phyloP scores from a whole-genome alignment of 169 alveolate genomes.

The Cryptosporidium ryanae region DNA sequence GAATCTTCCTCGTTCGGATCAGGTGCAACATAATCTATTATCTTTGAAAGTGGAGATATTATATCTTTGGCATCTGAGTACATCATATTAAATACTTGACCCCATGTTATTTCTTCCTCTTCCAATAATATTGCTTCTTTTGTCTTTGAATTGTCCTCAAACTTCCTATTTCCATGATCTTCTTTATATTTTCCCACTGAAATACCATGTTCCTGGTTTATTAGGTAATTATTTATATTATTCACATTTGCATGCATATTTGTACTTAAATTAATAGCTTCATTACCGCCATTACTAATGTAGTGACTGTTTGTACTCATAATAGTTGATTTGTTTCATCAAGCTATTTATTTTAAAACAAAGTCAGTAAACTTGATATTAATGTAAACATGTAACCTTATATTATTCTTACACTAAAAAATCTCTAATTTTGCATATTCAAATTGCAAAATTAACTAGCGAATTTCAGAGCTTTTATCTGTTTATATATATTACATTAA shows the following conservation, averaged over 20 bases:
- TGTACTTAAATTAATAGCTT: neutral
- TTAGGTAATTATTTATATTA: slow-evolving; percentile 8
- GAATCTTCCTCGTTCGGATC: slow-evolving; percentile 71
- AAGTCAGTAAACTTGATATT: too few species aligned
- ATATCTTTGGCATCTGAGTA: slow-evolving; percentile 48
- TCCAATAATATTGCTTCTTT: neutral
- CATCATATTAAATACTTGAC: slow-evolving; percentile 67
- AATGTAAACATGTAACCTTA: too few species aligned
- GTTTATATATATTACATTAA: too few species aligned
- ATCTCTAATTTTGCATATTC: too few species aligned
- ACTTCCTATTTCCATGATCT: neutral
- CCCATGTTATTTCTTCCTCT: slow-evolving; percentile 68
- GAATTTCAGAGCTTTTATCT: too few species aligned
- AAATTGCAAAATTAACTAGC: too few species aligned
- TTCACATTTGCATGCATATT: slow-evolving; percentile 32
- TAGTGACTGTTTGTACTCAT: too few species aligned
- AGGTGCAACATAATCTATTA: slow-evolving; percentile 38
- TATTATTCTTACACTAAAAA: too few species aligned
- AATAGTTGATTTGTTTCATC: too few species aligned
- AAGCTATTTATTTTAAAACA: too few species aligned
- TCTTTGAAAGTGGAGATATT: slow-evolving; percentile 30
- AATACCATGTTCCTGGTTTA: neutral
- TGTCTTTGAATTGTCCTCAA: neutral
- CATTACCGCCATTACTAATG: neutral
- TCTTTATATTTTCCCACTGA: neutral